Evolutionary conservation across 352 stramenopile genomes (phyloP).

Genomic region (Phytopythium chamaehyphon): DNA sequence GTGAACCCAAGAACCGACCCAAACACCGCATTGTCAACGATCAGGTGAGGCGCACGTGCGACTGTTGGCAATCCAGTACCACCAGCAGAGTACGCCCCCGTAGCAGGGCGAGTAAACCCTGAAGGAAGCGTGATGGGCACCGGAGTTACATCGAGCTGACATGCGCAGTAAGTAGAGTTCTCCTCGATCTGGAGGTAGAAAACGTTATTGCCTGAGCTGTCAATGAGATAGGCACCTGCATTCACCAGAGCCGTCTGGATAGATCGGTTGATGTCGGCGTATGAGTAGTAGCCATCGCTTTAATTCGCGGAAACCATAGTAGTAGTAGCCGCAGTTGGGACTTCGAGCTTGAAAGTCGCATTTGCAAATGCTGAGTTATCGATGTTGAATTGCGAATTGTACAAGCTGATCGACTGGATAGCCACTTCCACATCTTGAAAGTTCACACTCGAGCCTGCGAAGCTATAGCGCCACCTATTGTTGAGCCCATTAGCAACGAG

Average conservation of each 20-base stretch:
- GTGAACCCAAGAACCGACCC: slow-evolving; percentile 8
- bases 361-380: background rate
- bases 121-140: background rate
- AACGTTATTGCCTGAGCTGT: too few species aligned
- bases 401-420: background rate
- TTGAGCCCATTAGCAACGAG: background rate
- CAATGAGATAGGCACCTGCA: too few species aligned
- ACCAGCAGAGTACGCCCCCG: slow-evolving; percentile 7
- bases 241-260: too few species aligned
- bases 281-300: slow-evolving; percentile 7
- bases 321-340: slow-evolving; percentile 6
- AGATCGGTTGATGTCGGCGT: too few species aligned
- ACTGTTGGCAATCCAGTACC: slow-evolving; percentile 13
- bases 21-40: slow-evolving; percentile 13
- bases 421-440: slow-evolving; percentile 1
- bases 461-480: background rate
- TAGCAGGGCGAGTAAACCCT: slow-evolving; percentile 4
- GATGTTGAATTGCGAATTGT: slow-evolving; percentile 6
- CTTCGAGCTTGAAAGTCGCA: background rate
- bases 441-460: background rate
- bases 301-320: slow-evolving; percentile 2
- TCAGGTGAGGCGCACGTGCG: background rate
- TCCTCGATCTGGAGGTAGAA: slow-evolving; percentile 6
- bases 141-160: slow-evolving; percentile 8
- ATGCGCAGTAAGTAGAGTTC: slow-evolving; percentile 1